These are phyloP conservation scores for Knoxia roxburghii DNA, from an alignment of 257 asterid species.

Conservation along the genomic window DNA sequence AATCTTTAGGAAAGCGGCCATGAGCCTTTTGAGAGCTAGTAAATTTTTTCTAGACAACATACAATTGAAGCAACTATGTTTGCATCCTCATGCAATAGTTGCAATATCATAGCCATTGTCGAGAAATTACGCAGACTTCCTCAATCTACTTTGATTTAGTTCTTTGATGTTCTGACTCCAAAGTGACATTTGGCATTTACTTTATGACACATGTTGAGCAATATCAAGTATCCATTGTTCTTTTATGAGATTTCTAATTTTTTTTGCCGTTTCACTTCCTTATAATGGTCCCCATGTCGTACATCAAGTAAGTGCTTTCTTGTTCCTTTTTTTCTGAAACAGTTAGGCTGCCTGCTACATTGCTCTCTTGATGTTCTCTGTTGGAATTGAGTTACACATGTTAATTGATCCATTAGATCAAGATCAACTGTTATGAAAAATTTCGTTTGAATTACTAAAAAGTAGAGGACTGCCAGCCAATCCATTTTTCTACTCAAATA, in stretches of 20 bases:
- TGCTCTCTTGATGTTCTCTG: background rate
- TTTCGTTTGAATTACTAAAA: background rate
- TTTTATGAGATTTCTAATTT: background rate
- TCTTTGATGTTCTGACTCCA: background rate
- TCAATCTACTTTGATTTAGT: background rate
- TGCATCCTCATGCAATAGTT: background rate
- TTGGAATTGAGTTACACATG: background rate
- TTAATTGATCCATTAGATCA: background rate
- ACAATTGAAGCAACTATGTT: background rate
- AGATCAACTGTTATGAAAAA: background rate
- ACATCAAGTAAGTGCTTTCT: background rate
- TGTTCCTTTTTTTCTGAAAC: background rate
- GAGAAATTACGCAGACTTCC: background rate
- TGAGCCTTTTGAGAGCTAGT: background rate
- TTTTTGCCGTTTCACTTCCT: background rate
- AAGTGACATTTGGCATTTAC: background rate
- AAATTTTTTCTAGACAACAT: background rate
- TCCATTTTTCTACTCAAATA: background rate
- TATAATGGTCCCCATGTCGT: background rate
- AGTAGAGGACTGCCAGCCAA: background rate
- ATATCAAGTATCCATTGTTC: background rate
- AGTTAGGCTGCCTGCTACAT: background rate
- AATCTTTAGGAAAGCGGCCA: background rate
- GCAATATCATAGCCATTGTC: background rate
- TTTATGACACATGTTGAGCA: background rate